Percentiles rank a stretch among this genome's conserved stretches.
Evolutionary conservation across 2,329 filamentous ascomycete genomes (phyloP).

Genomic region (Emydomyces testavorans): DNA sequence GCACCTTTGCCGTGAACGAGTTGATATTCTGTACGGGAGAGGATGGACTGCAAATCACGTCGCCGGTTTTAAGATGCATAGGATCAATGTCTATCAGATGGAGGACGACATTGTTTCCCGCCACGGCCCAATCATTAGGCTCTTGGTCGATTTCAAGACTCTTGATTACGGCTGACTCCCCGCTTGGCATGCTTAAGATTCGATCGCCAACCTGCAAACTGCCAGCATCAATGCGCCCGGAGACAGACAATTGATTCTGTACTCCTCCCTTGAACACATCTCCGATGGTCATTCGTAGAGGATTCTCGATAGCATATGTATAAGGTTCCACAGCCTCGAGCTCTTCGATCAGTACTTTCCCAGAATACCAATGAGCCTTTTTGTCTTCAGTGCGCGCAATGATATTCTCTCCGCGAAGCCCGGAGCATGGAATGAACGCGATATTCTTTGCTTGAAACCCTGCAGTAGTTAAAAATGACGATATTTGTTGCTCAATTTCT

Average conservation of each 20-base stretch:
- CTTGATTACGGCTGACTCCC: conserved; percentile 70
- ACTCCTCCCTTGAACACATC: conserved; percentile 75
- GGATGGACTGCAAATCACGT: conserved; percentile 66
- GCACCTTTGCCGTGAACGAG: conserved; percentile 66
- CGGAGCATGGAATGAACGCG: conserved; percentile 79
- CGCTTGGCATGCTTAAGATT: conserved; percentile 66
- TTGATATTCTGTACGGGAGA: conserved; percentile 59
- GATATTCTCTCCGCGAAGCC: conserved; percentile 80
- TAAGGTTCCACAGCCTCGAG: conserved; percentile 72
- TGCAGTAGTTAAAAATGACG: conserved; percentile 67
- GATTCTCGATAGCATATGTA: conserved; percentile 59
- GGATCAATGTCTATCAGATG: conserved; percentile 77
- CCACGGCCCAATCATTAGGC: conserved; percentile 74
- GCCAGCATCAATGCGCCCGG: conserved; percentile 75
- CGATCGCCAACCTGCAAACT: conserved; percentile 74
- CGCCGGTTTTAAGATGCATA: conserved; percentile 67
- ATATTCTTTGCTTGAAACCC: conserved; percentile 75
- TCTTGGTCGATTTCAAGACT: conserved; percentile 65
- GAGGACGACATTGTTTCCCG: conserved; percentile 78
- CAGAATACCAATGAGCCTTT: conserved; percentile 65
- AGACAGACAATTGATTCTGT: conserved; percentile 71
- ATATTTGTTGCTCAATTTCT: conserved; percentile 73
- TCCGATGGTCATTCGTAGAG: conserved; percentile 72
- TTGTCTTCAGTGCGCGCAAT: conserved; percentile 37
- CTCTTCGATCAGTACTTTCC: conserved; percentile 67